These are phyloP conservation scores for Rhynchosporium graminicola DNA, from an alignment of 2,329 filamentous ascomycete genomes.

Conservation along the genomic window DNA sequence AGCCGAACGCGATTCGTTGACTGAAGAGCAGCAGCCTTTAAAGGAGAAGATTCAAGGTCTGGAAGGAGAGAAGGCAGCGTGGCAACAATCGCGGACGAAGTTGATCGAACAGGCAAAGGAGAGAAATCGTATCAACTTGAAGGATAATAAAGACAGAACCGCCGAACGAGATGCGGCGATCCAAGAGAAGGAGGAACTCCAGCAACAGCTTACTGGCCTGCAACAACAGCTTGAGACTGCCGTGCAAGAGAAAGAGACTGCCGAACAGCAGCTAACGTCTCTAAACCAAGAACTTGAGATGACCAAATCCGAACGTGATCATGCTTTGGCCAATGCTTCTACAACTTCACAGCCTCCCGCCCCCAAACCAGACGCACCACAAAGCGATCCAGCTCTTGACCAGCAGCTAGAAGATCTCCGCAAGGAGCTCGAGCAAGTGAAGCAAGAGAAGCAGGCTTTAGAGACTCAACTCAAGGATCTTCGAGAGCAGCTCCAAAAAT, in stretches of 20 bases:
- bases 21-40: slow-evolving; percentile 47
- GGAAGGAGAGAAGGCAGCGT: slow-evolving; percentile 56
- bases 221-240: slow-evolving; percentile 52
- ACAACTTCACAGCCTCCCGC: slow-evolving; percentile 40
- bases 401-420: slow-evolving; percentile 51
- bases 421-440: slow-evolving; percentile 66
- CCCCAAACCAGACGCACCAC: slow-evolving; percentile 50
- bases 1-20: slow-evolving; percentile 58
- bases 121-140: slow-evolving; percentile 54
- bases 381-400: slow-evolving; percentile 53
- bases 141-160: slow-evolving; percentile 55
- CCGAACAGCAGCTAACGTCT: slow-evolving; percentile 41
- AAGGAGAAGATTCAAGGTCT: slow-evolving; percentile 55
- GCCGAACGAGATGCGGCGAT: slow-evolving; percentile 45
- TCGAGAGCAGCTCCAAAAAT: slow-evolving; percentile 60
- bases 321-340: slow-evolving; percentile 38
- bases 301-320: slow-evolving; percentile 49
- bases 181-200: slow-evolving; percentile 47
- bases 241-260: slow-evolving; percentile 41
- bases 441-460: slow-evolving; percentile 67
- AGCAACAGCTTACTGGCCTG: slow-evolving; percentile 42
- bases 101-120: slow-evolving; percentile 66
- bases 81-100: slow-evolving; percentile 54
- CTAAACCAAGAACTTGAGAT: slow-evolving; percentile 46
- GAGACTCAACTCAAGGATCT: slow-evolving; percentile 61